Percentiles rank a stretch among this genome's conserved stretches.
Conservation (phyloP, 202 grass and related monocot genomes). For the Eragrostis tef region DNA sequence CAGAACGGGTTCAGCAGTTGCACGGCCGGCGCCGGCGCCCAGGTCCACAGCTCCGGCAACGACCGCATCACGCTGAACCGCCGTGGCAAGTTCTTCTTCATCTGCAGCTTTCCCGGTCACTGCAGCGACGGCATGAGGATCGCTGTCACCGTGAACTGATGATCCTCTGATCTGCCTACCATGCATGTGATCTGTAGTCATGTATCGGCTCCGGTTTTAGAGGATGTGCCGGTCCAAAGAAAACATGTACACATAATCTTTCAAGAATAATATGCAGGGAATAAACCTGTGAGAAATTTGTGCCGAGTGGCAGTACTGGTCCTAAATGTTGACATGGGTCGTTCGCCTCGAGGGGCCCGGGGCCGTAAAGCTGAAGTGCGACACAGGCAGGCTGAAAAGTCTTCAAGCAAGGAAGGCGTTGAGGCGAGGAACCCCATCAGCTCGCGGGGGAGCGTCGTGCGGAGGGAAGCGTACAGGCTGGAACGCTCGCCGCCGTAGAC, state of each 20-base stretch:
- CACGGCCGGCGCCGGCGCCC: neutral
- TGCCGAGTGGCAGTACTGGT: too few species aligned
- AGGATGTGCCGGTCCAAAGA: neutral
- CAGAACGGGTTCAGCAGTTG: slow-evolving; percentile 23
- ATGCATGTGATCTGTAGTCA: neutral
- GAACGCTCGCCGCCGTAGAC: too few species aligned
- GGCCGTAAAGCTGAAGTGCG: too few species aligned
- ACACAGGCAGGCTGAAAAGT: too few species aligned
- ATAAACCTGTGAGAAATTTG: neutral
- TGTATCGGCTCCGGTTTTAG: neutral
- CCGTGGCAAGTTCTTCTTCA: slow-evolving; percentile 32
- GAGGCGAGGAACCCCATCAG: too few species aligned
- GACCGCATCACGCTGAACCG: slow-evolving; percentile 27
- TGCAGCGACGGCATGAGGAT: slow-evolving; percentile 46
- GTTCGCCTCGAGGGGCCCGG: too few species aligned
- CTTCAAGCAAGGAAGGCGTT: too few species aligned
- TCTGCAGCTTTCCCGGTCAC: slow-evolving; percentile 40
- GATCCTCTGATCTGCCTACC: neutral
- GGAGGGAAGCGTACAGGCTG: too few species aligned
- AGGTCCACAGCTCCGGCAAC: slow-evolving; percentile 13
- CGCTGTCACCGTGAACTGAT: neutral
- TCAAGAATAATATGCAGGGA: neutral
- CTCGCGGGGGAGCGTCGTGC: too few species aligned
- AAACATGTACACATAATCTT: neutral
- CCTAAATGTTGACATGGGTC: too few species aligned